phyloP scores from a whole-genome alignment of 306 rosid genomes.

The Quercus glauca region DNA sequence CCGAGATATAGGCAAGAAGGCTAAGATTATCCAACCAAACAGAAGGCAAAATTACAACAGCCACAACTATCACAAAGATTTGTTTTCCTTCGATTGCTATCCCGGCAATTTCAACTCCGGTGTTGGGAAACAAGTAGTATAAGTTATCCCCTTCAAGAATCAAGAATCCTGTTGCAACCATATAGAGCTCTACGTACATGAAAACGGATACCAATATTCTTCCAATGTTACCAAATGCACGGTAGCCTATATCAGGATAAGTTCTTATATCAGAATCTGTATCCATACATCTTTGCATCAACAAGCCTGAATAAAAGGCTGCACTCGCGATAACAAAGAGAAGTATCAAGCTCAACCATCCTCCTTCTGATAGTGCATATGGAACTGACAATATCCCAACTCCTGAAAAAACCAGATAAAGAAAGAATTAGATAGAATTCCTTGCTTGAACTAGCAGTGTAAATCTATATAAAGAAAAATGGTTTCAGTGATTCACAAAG shows the following conservation, averaged over 20 bases:
- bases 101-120: conserved; percentile 37
- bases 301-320: conserved; percentile 58
- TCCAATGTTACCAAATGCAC: conserved; percentile 72
- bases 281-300: conserved; percentile 80
- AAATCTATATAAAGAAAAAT: background rate
- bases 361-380: conserved; percentile 80
- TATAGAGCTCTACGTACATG: conserved; percentile 69
- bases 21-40: conserved; percentile 75
- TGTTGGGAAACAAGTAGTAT: conserved; percentile 41
- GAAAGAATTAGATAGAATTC: background rate
- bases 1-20: conserved; percentile 72
- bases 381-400: conserved; percentile 81
- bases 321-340: conserved; percentile 42
- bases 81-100: conserved; percentile 40
- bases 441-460: too few species aligned
- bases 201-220: conserved; percentile 42
- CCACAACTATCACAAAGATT: conserved; percentile 50
- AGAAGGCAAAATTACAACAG: conserved; percentile 60
- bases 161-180: conserved; percentile 71
- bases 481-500: background rate
- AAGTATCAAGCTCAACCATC: conserved; percentile 69
- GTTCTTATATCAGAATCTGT: conserved; percentile 44
- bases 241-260: conserved; percentile 73
- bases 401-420: conserved; percentile 40
- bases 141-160: conserved; percentile 86